Base-by-base conservation (phyloP, 164 flowering plant species). In the Vitis amurensis region DNA sequence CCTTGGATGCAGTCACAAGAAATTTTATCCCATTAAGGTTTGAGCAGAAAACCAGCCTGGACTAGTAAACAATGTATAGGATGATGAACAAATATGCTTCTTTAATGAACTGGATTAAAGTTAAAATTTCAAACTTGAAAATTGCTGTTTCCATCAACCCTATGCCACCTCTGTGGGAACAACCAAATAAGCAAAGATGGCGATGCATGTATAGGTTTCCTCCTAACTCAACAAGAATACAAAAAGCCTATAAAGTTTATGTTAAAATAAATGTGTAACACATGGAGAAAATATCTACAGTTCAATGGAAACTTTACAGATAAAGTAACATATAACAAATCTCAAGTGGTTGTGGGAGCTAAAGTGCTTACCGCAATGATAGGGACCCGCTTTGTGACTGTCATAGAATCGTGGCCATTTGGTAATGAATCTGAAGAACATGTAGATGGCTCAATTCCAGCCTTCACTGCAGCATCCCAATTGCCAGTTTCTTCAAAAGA, bases 401-500 rank as follows among this genome's bases (percentile, higher is more conserved):
- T 29, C 52, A 11, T 4, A 17, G 71, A 37, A 66, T 73, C 75
- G 12, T 14, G 73, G 13, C 58, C 71, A 68, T 80, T 72, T 47
- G 72, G 58, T 59, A 49, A 66, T 64, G 81, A 74, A 76, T 68
- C 71, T 55, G 80, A 59, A 61, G 74, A 65, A 23, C 86, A 55
- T 31, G 49, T n/a, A 14, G 70, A 60, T 30, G 12, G 64, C 23
- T 87, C 87, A 12, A 91, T 81, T 73, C 96, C 98, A 31, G 98
- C 94, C 66, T 80, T 80, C 9, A 37, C 76, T 50, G 96, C 94
- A 63, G 88, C 93, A 68, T 88, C 88, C 99, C 99, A 95, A 51
- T 74, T 90, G 1, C 98, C 98, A 57, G 91, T 90, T 76, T 93
- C 92, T 76, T 93, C 99, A 69, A 80, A 95, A 10, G 93, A 88